Conservation (phyloP, 2,329 filamentous ascomycete species). For the Cladosporium cucumerinum region DNA sequence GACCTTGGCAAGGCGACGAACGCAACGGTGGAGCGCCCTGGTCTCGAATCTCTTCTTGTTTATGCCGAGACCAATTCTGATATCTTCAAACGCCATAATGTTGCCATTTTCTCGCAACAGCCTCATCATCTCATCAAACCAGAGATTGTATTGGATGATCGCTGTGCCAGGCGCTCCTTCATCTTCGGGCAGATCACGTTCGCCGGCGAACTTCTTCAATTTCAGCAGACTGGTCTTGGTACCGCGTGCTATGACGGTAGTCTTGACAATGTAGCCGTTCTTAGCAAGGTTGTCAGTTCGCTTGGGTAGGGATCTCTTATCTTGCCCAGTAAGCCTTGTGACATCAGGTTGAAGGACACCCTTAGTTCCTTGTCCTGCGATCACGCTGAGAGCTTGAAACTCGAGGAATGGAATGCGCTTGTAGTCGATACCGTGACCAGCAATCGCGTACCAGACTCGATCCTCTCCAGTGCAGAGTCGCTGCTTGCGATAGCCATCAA, state of each 20-base stretch:
- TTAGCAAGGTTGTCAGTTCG: conserved; percentile 55
- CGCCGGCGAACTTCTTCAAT: conserved; percentile 49
- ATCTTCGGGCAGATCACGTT: conserved; percentile 18
- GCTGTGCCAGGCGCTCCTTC: conserved; percentile 17
- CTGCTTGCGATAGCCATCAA: conserved; percentile 16
- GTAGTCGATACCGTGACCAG: conserved; percentile 57
- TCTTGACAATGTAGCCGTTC: conserved; percentile 62
- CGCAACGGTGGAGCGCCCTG: conserved; percentile 38
- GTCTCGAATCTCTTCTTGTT: conserved; percentile 37
- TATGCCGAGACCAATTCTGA: conserved; percentile 47
- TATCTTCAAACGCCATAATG: conserved; percentile 52
- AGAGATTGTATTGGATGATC: conserved; percentile 45
- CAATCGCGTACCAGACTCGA: conserved; percentile 57
- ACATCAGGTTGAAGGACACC: conserved; percentile 60
- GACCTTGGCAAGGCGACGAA: conserved; percentile 37
- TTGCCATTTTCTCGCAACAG: conserved; percentile 46
- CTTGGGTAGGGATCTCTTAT: conserved; percentile 62
- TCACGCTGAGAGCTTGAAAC: conserved; percentile 57
- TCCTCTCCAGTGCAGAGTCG: conserved; percentile 53
- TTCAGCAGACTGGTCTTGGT: conserved; percentile 56
- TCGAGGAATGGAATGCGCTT: conserved; percentile 53
- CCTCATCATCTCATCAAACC: conserved; percentile 48
- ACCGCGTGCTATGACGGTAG: conserved; percentile 46
- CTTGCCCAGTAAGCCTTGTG: conserved; percentile 55
- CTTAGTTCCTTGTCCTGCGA: conserved; percentile 51